Percentiles rank a stretch among this genome's conserved stretches.
Conservation (phyloP, 495 filamentous ascomycete species). For the Cercophora samala region DNA sequence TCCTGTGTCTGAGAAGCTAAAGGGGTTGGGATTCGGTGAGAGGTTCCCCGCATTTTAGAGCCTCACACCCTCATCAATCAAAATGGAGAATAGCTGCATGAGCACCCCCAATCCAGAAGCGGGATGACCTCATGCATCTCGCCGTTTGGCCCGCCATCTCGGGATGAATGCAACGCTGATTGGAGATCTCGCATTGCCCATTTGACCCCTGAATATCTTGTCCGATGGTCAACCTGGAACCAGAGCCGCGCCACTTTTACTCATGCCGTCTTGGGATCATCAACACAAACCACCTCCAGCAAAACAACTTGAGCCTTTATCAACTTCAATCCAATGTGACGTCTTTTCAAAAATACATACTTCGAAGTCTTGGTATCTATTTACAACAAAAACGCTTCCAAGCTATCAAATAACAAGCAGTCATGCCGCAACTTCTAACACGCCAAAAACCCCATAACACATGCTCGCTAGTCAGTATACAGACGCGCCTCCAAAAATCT, state of each 20-base stretch:
- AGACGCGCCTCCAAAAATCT: not conserved
- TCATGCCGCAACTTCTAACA: constrained; percentile 1
- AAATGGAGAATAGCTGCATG: not conserved
- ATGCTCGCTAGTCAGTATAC: not conserved
- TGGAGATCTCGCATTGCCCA: not conserved
- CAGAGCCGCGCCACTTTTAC: not conserved
- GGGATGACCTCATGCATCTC: constrained; percentile 5
- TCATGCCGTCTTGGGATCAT: not conserved
- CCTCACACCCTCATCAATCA: not conserved
- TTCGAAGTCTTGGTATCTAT: not conserved
- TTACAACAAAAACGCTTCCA: constrained; percentile 5
- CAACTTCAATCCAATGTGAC: not conserved
- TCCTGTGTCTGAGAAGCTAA: not conserved
- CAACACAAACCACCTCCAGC: not conserved
- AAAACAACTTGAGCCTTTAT: not conserved
- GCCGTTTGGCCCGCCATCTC: not conserved
- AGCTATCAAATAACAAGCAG: constrained; percentile 6
- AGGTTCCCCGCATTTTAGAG: not conserved
- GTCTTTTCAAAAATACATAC: not conserved
- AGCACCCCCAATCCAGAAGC: not conserved
- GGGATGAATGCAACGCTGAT: not conserved
- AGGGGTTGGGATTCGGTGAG: not conserved
- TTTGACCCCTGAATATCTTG: not conserved
- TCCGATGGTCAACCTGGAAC: not conserved
- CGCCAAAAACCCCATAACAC: not conserved